Evolutionary conservation across 768 basidiomycete genomes (phyloP).

Genomic region (Lactifluus subvellereus): DNA sequence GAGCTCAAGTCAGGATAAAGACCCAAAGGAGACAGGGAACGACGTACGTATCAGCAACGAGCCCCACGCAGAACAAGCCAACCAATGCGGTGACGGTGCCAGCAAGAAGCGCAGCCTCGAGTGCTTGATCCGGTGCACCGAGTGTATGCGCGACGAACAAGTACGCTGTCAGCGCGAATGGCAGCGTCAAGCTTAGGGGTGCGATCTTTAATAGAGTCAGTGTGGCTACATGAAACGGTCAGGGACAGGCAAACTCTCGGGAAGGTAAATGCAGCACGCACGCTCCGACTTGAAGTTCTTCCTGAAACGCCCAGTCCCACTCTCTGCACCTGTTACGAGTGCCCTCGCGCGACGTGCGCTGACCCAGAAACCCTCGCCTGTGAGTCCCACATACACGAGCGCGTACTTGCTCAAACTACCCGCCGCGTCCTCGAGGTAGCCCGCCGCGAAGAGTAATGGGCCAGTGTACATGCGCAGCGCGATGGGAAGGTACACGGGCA

Average conservation of each 20-base stretch:
- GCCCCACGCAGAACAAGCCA: slow-evolving; percentile 74
- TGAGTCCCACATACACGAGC: slow-evolving; percentile 49
- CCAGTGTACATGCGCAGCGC: slow-evolving; percentile 39
- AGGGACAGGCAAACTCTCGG: neutral
- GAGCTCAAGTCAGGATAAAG: neutral
- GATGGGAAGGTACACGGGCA: slow-evolving; percentile 49
- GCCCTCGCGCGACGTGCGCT: slow-evolving; percentile 51
- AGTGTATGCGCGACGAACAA: slow-evolving; percentile 85
- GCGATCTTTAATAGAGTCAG: slow-evolving; percentile 71
- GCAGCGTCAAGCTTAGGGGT: slow-evolving; percentile 73
- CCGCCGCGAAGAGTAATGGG: slow-evolving; percentile 37
- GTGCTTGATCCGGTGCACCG: slow-evolving; percentile 60
- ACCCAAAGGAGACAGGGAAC: neutral
- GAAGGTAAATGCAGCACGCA: slow-evolving; percentile 31
- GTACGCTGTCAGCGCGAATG: slow-evolving; percentile 78
- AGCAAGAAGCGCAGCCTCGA: slow-evolving; percentile 69
- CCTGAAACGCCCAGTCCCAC: slow-evolving; percentile 37
- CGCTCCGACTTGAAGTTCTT: slow-evolving; percentile 54
- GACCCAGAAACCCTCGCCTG: slow-evolving; percentile 47
- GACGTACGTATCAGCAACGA: slow-evolving; percentile 69
- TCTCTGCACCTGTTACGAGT: slow-evolving; percentile 52
- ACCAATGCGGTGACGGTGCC: slow-evolving; percentile 78
- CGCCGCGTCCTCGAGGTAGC: slow-evolving; percentile 41
- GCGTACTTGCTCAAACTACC: slow-evolving; percentile 56
- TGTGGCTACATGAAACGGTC: slow-evolving; percentile 38